Evolutionary conservation across 345 rosid genomes (phyloP), one percentile per base, ranked within the genome.

Genomic region (Capsella bursapastoris): DNA sequence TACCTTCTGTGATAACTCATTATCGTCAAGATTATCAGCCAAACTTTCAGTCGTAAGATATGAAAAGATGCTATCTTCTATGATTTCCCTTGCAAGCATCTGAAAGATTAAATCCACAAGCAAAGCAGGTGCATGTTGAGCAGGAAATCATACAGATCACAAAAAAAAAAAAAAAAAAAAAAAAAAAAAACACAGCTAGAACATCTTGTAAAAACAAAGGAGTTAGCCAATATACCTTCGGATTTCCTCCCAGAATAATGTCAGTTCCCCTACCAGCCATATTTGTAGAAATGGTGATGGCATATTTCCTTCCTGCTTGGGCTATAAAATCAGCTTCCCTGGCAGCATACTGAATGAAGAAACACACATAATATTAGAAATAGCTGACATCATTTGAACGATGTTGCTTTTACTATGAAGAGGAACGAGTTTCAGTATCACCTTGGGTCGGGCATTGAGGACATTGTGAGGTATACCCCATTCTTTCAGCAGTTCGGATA

Each of bases 201-300:
- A 47, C 45, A 45, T 71, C 38, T 25, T 27, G 55, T 53, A 55
- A 25, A 18, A 48, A 35, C 28, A 64, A 35, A n/a, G 60, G 27
- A 11, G n/a, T 8, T 40, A 31, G 18, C 18, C 16, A 34, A 66
- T 84, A 55, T 86, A 93, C 98, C 80, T 88, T 91, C 45, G 98
- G 92, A 77, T 91, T 93, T 84, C 98, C 98, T 66, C 98, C 98
- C 53, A 93, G 83, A 77, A 93, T 93, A 76, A 93, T 91, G 72
- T 93, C 97, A 31, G 98, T 93, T 66, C 98, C 98, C 78, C 98
- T 89, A 68, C 98, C 98, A 78, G 98, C 97, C 98, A 93, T 90
- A 81, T 93, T 93, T 73, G 98, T 93, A 65, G 98, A 91, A 72
- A 93, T 87, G 64, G 98, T 93, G 77, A 93, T 88, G 77, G 98